Conservation (phyloP, 306 rosid genomes). For the Quercus engelmannii region DNA sequence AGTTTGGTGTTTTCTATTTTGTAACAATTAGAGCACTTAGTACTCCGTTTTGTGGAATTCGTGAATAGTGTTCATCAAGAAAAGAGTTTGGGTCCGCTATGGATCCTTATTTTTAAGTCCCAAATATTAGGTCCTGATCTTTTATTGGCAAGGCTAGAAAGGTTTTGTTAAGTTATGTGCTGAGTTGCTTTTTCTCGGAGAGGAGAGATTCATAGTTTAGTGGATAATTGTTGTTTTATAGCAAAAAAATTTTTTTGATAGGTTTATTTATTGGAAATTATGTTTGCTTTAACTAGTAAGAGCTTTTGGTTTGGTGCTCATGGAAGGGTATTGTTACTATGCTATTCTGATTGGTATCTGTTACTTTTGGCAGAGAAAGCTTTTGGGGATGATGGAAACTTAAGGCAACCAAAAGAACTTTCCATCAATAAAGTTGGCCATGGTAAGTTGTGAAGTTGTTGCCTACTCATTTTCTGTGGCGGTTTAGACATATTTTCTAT, state of each 20-base stretch:
- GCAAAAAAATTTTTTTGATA: no score
- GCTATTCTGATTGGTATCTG: constrained; percentile 10
- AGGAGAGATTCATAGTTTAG: not conserved
- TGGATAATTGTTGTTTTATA: not conserved
- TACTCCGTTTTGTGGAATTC: not conserved
- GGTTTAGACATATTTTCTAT: not conserved
- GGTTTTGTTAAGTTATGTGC: not conserved
- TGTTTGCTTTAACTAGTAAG: not conserved
- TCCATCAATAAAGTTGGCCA: constrained; percentile 96
- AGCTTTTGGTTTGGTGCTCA: not conserved
- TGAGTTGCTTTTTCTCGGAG: not conserved
- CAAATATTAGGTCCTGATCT: not conserved
- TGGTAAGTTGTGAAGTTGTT: constrained; percentile 39
- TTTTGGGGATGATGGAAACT: constrained; percentile 73
- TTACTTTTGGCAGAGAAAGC: constrained; percentile 72
- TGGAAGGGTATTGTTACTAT: not conserved
- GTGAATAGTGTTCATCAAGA: not conserved
- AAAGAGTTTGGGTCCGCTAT: not conserved
- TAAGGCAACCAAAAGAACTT: constrained; percentile 79
- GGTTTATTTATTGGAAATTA: not conserved
- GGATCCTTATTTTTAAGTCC: no score
- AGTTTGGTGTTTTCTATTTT: not conserved
- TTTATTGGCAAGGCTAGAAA: not conserved
- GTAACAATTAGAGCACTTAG: not conserved
- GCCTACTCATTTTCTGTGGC: no score